Conservation (phyloP, 805 yeast genomes). For the Yarrowia sp. region DNA sequence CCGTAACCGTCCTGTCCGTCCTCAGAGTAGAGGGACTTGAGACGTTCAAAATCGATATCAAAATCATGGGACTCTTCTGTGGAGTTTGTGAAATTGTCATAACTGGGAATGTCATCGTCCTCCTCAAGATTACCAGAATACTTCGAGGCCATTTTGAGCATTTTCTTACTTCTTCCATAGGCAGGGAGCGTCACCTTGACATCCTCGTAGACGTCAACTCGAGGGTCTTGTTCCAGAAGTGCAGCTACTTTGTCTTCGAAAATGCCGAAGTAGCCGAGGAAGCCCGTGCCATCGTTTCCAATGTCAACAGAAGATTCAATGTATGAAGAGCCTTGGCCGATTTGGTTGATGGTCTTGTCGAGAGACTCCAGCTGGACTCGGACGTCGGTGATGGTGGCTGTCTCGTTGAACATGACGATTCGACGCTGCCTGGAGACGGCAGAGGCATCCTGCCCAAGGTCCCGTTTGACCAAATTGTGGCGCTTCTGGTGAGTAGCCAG, state of each 20-base stretch:
- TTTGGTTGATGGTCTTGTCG: neutral
- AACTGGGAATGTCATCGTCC: neutral
- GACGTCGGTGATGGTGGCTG: slow-evolving; percentile 2
- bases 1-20: neutral
- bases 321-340: neutral
- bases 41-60: neutral
- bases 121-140: neutral
- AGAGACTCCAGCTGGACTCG: slow-evolving; percentile 8
- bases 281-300: slow-evolving; percentile 13
- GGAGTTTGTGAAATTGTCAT: neutral
- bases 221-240: neutral
- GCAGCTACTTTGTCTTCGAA: neutral
- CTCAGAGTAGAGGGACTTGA: neutral
- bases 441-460: neutral
- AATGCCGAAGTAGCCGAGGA: slow-evolving; percentile 27
- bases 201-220: slow-evolving; percentile 58
- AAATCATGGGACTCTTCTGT: neutral
- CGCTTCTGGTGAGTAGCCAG: slow-evolving; percentile 4
- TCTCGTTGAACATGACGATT: slow-evolving; percentile 10
- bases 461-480: neutral
- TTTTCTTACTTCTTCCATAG: neutral
- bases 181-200: slow-evolving; percentile 47
- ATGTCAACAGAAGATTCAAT: slow-evolving; percentile 16
- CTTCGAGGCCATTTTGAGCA: neutral
- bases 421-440: slow-evolving; percentile 1